Conservation (phyloP, 305 asterid genomes). For the Fraxinus baroniana region DNA sequence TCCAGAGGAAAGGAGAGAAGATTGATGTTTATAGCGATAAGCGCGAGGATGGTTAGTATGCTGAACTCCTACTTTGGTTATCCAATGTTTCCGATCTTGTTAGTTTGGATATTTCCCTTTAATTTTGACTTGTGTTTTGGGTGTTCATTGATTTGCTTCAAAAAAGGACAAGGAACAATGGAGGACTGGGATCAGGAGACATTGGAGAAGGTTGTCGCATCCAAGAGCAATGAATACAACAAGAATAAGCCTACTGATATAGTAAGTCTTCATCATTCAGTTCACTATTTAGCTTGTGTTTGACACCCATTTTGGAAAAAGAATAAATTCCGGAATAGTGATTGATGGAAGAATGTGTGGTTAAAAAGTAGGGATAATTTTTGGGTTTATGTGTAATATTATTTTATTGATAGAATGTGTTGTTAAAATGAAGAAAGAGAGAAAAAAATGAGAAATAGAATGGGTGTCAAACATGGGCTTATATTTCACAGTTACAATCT, state of each 20-base stretch:
- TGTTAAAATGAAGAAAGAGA: no score
- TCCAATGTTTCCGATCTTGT: background rate
- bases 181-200: slow-evolving; percentile 96
- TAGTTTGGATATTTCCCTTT: background rate
- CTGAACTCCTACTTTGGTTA: background rate
- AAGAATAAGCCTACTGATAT: slow-evolving; percentile 95
- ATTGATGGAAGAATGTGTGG: no score
- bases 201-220: slow-evolving; percentile 76
- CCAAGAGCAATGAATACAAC: slow-evolving; percentile 88
- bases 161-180: slow-evolving; percentile 57
- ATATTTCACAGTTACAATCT: background rate
- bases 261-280: slow-evolving; percentile 40
- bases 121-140: slow-evolving; percentile 10
- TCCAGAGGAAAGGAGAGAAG: slow-evolving; percentile 54
- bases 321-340: no score
- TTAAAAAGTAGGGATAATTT: no score
- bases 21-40: slow-evolving; percentile 63
- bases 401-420: no score
- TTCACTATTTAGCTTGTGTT: background rate
- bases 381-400: no score
- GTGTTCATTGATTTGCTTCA: slow-evolving; percentile 6
- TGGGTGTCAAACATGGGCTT: background rate
- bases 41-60: slow-evolving; percentile 72
- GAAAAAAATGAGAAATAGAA: no score
- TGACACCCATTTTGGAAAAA: no score